Evolutionary conservation across 768 basidiomycete species (phyloP), one percentile per base, ranked within the genome.

Genomic region (Mrakia hoshinonis): DNA sequence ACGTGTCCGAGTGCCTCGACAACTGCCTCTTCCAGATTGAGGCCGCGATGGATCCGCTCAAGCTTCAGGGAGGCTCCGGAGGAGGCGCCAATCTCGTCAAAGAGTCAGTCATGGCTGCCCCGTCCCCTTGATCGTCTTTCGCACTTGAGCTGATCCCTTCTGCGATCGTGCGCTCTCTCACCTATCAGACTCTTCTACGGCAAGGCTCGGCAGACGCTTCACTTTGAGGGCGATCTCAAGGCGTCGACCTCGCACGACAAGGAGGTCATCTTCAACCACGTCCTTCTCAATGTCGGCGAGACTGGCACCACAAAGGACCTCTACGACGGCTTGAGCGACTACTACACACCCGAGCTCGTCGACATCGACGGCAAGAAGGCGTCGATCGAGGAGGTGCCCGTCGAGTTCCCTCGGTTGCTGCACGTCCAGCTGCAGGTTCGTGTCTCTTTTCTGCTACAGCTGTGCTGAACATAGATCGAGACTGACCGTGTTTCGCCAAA

Each of bases 11-110:
- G 80, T 97, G 95, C 80, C 92, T 98, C 89, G 95, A 98, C 80
- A 98, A 98, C 76, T 94, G 94, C 82, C 89, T 99, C 84, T 96
- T 96, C 81, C 96, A 98, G 80, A 92, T 98, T 64, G 96, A 99
- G 80, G 89, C 91, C 4, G 93, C 92, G 0, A 68, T 81, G 48
- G 89, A 89, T 76, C 89, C 92, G 73, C 85, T 85, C 64, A 70
- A 75, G 51, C 70, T 67, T 7, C 85, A 82, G 11, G 51, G 80
- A 80, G 47, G 82, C 78, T 12, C 78, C 24, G 48, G 47, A 22
- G 48, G 31, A 61, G 13, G 60, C 26, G 39, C 46, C 20, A 72
- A 63, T 62, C 13, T 75, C 22, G 69, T 76, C 26, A 74, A 76
- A 54, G 66, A 73, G 75, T 75, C 24, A 43, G 74, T 71, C 20